Evolutionary conservation across 228 moss, liverwort and hornwort species (phyloP).

Genomic region (Sphagnum fallax): DNA sequence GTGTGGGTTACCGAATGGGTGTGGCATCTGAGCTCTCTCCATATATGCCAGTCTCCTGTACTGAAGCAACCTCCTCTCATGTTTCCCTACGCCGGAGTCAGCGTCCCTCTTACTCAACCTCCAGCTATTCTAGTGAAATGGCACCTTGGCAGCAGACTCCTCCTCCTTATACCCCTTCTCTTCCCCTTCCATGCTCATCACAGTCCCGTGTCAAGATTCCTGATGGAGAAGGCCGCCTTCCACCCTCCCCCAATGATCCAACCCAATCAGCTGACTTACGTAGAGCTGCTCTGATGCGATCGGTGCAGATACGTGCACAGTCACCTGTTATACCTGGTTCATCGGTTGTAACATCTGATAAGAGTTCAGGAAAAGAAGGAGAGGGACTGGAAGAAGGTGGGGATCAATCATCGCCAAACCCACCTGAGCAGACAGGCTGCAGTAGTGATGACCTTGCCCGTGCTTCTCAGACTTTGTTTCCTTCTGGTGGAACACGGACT

Average conservation of each 20-base stretch:
- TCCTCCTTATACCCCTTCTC: conserved; percentile 52
- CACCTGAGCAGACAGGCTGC: conserved; percentile 48
- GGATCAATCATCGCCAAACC: conserved; percentile 38
- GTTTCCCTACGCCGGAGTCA: conserved; percentile 40
- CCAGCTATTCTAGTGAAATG: conserved; percentile 26
- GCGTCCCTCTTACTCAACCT: conserved; percentile 26
- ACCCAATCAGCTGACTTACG: conserved; percentile 62
- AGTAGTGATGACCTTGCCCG: conserved; percentile 48
- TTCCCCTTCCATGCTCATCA: conserved; percentile 38
- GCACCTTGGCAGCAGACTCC: conserved; percentile 54
- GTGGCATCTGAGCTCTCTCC: conserved; percentile 48
- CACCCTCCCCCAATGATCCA: conserved; percentile 54
- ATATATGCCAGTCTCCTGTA: conserved; percentile 32
- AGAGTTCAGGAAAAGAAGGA: conserved; percentile 33
- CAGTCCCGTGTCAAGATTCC: conserved; percentile 41
- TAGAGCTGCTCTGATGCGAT: conserved; percentile 53
- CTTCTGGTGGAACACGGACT: conserved; percentile 38
- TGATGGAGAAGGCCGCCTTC: conserved; percentile 48
- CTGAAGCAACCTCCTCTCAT: conserved; percentile 33
- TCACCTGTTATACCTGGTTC: conserved; percentile 49
- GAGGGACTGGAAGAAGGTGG: conserved; percentile 50
- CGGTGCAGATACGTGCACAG: conserved; percentile 54
- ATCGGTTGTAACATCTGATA: conserved; percentile 24
- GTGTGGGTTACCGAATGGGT: conserved; percentile 85
- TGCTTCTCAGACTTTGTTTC: conserved; percentile 31